Evolutionary conservation across 2,329 filamentous ascomycete genomes (phyloP), one percentile per base, ranked within the genome.

Genomic region (Ascosphaera apis): DNA sequence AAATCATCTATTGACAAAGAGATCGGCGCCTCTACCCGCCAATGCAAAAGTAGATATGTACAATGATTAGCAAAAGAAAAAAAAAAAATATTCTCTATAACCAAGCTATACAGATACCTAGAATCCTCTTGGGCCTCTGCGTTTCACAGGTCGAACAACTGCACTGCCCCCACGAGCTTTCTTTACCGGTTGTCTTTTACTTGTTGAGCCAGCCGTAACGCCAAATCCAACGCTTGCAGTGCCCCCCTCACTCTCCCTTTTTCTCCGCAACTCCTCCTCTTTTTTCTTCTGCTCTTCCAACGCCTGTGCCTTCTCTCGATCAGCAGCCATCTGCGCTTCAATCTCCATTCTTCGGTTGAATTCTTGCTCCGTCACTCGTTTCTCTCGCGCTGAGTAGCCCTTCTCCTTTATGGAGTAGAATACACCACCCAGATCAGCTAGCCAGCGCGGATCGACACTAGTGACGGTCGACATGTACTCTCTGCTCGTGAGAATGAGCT

Each of bases 381-480:
- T 86, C 48, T 92, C 79, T 17, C 80, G 67, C 9, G 76, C 72
- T 11, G 80, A 91, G 52, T 91, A 98, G 1, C 86, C 88, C 57
- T 98, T 98, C 57, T 95, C 86, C 58, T 92, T 93, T 50, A 98
- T 69, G 1, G 78, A 88, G 56, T 95, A 98, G 55, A 98, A 98
- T 0, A 98, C 88, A 1, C 84, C 88, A 23, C 91, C 88, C 4
- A 98, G 64, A 52, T 98, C 88, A 4, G 88, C 88, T 30, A 98
- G 69, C 88, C 88, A 98, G 52, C 91, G 82, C 36, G 88, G 86
- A 53, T 98, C 88, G 1, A 98, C 88, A 1, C 82, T 72, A 3
- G 88, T 98, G 7, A 98, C 88, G 3, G 82, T 92, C 2, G 81
- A 91, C 73, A 98, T 93, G 61, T 95, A 98, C 53, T 95, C 88